A percentile compares a stretch with the other conserved stretches of the same genome.
These are phyloP conservation scores for Fusarium sp. DNA, from an alignment of 2,329 filamentous ascomycete genomes.

Conservation along the genomic window DNA sequence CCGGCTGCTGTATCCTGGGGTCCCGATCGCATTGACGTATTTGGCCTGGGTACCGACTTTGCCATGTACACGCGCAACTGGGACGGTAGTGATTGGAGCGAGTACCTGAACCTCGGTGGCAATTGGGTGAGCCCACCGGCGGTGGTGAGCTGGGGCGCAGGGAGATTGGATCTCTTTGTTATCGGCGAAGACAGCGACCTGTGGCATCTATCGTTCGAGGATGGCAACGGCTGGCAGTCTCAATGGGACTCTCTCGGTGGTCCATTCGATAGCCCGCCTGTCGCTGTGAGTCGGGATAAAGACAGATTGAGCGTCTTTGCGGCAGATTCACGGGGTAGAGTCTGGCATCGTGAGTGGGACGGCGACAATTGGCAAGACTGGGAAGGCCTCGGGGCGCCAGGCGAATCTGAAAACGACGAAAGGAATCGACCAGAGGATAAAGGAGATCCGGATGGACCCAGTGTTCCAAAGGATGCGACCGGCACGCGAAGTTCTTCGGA, in stretches of 20 bases:
- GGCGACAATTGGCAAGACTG: not conserved
- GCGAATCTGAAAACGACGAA: not conserved
- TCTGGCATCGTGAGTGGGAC: not conserved
- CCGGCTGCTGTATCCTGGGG: constrained; percentile 42
- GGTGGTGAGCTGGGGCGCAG: constrained; percentile 44
- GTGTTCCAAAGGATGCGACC: not conserved
- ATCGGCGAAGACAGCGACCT: constrained; percentile 45
- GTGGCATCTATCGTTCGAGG: constrained; percentile 40
- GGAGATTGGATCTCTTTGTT: constrained; percentile 47
- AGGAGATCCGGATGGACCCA: not conserved
- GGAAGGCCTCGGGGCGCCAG: not conserved
- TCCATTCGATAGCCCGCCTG: not conserved
- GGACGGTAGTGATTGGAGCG: constrained; percentile 29
- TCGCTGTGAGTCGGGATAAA: not conserved
- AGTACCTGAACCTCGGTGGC: constrained; percentile 45
- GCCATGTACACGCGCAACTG: constrained; percentile 40
- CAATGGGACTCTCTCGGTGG: not conserved
- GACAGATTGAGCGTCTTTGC: not conserved
- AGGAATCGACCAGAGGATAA: not conserved
- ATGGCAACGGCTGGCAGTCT: constrained; percentile 40
- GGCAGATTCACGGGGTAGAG: not conserved
- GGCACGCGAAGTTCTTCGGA: not conserved
- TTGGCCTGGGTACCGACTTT: constrained; percentile 35
- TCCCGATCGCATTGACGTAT: constrained; percentile 40
- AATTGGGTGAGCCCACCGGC: constrained; percentile 29